Conservation (phyloP, 768 basidiomycete genomes). For the Lentinula aciculospora region DNA sequence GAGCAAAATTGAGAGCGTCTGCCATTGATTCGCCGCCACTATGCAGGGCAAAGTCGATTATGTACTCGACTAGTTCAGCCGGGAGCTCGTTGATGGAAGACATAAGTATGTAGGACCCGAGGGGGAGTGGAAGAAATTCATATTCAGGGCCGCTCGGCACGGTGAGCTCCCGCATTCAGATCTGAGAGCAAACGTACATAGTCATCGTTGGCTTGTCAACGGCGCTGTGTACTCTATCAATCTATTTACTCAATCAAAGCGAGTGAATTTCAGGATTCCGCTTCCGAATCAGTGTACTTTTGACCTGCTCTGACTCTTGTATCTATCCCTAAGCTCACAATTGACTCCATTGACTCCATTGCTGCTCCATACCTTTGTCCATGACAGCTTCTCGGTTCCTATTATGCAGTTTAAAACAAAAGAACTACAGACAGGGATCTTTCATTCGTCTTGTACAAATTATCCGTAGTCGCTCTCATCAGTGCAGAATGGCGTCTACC, state of each 20-base stretch:
- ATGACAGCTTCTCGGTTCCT: background rate
- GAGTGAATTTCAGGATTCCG: too few relatives aligned
- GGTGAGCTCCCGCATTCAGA: too few relatives aligned
- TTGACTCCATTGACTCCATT: background rate
- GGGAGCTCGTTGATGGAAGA: background rate
- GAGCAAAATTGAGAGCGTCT: background rate
- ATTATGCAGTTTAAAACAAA: background rate
- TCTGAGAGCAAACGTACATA: too few relatives aligned
- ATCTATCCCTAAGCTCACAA: too few relatives aligned
- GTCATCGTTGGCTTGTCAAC: too few relatives aligned
- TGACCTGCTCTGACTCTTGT: too few relatives aligned
- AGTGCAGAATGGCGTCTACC: background rate
- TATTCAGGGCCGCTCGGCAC: too few relatives aligned
- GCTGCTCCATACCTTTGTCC: background rate
- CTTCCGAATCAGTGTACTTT: too few relatives aligned
- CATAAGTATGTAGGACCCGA: background rate
- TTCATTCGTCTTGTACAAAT: slow-evolving; percentile 1
- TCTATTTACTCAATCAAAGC: too few relatives aligned
- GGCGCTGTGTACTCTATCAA: too few relatives aligned
- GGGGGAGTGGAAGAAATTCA: background rate
- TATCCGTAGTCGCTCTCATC: background rate
- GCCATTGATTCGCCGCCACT: background rate
- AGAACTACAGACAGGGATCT: background rate
- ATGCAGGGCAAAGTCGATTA: background rate
- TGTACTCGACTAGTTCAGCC: background rate